Evolutionary conservation across 495 filamentous ascomycete genomes (phyloP).

Genomic region (Neurospora sp.): DNA sequence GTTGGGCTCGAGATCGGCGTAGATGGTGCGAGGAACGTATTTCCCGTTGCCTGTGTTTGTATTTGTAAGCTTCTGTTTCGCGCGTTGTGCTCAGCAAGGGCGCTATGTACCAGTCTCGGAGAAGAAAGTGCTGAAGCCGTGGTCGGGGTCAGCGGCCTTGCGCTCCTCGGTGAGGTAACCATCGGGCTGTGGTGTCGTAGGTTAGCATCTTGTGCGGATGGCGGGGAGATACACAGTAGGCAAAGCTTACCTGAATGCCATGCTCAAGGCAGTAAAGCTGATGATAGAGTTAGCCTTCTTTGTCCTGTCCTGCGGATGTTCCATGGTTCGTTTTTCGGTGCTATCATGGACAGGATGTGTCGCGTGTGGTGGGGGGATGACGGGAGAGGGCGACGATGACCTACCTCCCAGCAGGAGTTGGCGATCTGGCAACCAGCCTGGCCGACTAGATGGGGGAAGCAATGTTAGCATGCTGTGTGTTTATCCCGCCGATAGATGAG

Average conservation of each 20-base stretch:
- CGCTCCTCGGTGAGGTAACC: constrained; percentile 98
- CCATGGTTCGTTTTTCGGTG: not conserved
- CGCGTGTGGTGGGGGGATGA: not conserved
- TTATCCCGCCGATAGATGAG: not conserved
- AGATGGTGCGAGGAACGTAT: constrained; percentile 98
- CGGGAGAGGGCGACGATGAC: constrained; percentile 16
- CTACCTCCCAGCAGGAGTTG: constrained; percentile 99
- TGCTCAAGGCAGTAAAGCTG: constrained; percentile 99
- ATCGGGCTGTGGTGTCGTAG: constrained; percentile 61
- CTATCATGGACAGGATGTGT: not conserved
- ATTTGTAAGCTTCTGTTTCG: constrained; percentile 3
- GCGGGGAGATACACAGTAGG: not conserved
- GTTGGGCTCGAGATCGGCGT: constrained; percentile 99
- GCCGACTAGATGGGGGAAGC: constrained; percentile 59
- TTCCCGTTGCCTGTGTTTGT: constrained; percentile 74
- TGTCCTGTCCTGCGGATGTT: not conserved
- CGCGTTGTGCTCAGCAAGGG: not conserved
- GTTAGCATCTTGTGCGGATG: constrained; percentile 1
- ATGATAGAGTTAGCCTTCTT: constrained; percentile 12
- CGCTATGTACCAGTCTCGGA: constrained; percentile 87
- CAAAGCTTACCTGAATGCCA: constrained; percentile 76
- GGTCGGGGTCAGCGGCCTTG: constrained; percentile 83
- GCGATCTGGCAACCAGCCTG: constrained; percentile 99
- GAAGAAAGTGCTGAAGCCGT: constrained; percentile 99
- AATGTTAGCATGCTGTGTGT: constrained; percentile 25